phyloP scores from a whole-genome alignment of 495 filamentous ascomycete genomes.

The Cairneyella variabilis region DNA sequence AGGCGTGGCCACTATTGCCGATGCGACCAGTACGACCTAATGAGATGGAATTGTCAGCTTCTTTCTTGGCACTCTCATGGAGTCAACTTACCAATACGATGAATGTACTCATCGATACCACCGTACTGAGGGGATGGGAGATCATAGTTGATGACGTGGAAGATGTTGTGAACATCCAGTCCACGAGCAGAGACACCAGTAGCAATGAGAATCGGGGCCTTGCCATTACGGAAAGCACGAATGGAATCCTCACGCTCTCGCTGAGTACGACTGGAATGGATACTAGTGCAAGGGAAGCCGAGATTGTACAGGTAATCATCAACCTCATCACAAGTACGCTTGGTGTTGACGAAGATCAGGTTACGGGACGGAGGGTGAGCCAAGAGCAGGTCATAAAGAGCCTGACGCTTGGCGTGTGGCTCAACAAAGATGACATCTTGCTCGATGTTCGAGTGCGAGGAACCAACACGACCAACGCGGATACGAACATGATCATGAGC shows the following conservation, averaged over 20 bases:
- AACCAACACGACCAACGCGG: conserved; percentile 80
- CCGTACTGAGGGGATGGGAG: conserved; percentile 65
- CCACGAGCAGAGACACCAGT: conserved; percentile 85
- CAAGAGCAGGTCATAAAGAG: conserved; percentile 68
- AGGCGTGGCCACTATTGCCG: conserved; percentile 80
- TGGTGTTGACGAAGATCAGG: conserved; percentile 86
- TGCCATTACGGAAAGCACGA: conserved; percentile 75
- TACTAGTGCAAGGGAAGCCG: conserved; percentile 75
- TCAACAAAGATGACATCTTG: conserved; percentile 71
- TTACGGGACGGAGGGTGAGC: conserved; percentile 70
- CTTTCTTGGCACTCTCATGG: not conserved
- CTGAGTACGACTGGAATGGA: conserved; percentile 85
- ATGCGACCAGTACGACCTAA: conserved; percentile 95
- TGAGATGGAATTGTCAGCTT: conserved; percentile 20
- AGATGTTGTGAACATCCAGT: conserved; percentile 81
- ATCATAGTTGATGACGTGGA: conserved; percentile 92
- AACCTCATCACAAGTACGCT: conserved; percentile 67
- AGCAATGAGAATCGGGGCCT: conserved; percentile 73
- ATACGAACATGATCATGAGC: conserved; percentile 68
- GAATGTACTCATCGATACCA: conserved; percentile 92
- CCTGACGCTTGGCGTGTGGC: conserved; percentile 57
- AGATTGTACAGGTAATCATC: conserved; percentile 85
- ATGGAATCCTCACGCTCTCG: conserved; percentile 90
- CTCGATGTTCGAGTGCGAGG: conserved; percentile 70
- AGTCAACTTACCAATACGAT: conserved; percentile 73